Percentiles rank a stretch among this genome's conserved stretches.
Evolutionary conservation across 306 rosid species (phyloP).

Genomic region (Cucurbita argyrosperma): DNA sequence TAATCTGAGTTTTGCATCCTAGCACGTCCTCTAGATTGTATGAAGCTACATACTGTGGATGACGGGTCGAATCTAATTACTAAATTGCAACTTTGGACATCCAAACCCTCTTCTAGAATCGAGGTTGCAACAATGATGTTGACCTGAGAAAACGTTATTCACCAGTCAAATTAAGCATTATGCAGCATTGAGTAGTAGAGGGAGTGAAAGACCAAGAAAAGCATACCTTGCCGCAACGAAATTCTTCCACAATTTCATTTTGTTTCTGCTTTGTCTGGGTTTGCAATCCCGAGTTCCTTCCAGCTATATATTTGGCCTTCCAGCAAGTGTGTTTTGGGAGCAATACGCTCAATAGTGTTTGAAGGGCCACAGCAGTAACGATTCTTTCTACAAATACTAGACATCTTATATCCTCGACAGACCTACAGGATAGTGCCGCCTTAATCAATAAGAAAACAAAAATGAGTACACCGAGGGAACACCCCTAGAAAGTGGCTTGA

Average conservation of each 20-base stretch:
- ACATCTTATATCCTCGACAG: slow-evolving; percentile 50
- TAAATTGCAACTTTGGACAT: slow-evolving; percentile 77
- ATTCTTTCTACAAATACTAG: slow-evolving; percentile 77
- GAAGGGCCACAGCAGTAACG: slow-evolving; percentile 52
- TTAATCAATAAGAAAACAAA: background rate
- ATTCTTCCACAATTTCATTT: slow-evolving; percentile 64
- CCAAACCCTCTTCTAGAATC: slow-evolving; percentile 91
- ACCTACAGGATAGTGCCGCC: slow-evolving; percentile 16
- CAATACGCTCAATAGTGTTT: slow-evolving; percentile 31
- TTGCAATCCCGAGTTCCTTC: slow-evolving; percentile 26
- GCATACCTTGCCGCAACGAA: slow-evolving; percentile 64
- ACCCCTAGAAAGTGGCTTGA: background rate
- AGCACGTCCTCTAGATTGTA: slow-evolving; percentile 90
- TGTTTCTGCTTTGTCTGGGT: slow-evolving; percentile 48
- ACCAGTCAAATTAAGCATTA: background rate
- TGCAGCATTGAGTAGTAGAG: background rate
- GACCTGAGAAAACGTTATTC: slow-evolving; percentile 30
- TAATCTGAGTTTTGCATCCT: slow-evolving; percentile 67
- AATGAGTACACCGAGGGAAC: background rate
- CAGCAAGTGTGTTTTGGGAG: slow-evolving; percentile 54
- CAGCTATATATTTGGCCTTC: slow-evolving; percentile 71
- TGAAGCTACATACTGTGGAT: slow-evolving; percentile 70
- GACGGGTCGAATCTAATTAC: slow-evolving; percentile 83
- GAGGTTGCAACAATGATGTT: slow-evolving; percentile 89
- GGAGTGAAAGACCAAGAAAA: background rate